Conservation (phyloP, 805 yeast genomes). For the Clavispora phyllophila region DNA sequence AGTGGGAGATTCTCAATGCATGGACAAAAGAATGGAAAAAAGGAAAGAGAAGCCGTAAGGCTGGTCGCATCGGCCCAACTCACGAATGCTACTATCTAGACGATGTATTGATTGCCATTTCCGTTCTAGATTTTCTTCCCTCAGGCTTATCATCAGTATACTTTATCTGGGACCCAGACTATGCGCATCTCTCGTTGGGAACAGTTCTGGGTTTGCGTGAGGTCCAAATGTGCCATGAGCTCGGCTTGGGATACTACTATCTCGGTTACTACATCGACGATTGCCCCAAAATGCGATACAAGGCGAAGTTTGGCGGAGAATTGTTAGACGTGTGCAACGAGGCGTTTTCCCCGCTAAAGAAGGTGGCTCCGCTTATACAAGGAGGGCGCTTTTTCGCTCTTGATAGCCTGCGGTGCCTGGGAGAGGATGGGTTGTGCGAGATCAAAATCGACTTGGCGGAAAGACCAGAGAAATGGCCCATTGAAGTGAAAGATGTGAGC, state of each 20-base stretch:
- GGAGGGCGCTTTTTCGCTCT: constrained; percentile 29
- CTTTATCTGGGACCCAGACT: constrained; percentile 84
- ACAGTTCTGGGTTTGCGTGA: constrained; percentile 74
- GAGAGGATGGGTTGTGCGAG: constrained; percentile 3
- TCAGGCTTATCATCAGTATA: constrained; percentile 76
- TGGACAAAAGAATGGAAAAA: constrained; percentile 31
- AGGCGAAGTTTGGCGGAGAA: constrained; percentile 74
- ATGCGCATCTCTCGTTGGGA: constrained; percentile 64
- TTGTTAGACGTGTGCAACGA: constrained; percentile 51
- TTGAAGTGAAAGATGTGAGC: constrained; percentile 5
- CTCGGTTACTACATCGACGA: constrained; percentile 78
- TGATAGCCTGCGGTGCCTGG: constrained; percentile 8
- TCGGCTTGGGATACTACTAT: constrained; percentile 55
- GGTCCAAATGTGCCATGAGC: constrained; percentile 45
- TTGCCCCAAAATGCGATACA: constrained; percentile 79
- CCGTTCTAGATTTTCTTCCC: constrained; percentile 74
- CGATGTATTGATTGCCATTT: constrained; percentile 62
- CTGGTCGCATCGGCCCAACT: constrained; percentile 48
- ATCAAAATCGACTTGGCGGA: constrained; percentile 6
- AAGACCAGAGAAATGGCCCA: constrained; percentile 10
- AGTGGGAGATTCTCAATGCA: constrained; percentile 39
- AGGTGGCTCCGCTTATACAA: constrained; percentile 21
- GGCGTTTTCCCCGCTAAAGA: constrained; percentile 36
- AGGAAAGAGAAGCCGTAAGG: neutral
- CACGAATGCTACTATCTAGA: constrained; percentile 77